phyloP scores from a whole-genome alignment of 495 filamentous ascomycete genomes.

The Lineolata rhizophorae region DNA sequence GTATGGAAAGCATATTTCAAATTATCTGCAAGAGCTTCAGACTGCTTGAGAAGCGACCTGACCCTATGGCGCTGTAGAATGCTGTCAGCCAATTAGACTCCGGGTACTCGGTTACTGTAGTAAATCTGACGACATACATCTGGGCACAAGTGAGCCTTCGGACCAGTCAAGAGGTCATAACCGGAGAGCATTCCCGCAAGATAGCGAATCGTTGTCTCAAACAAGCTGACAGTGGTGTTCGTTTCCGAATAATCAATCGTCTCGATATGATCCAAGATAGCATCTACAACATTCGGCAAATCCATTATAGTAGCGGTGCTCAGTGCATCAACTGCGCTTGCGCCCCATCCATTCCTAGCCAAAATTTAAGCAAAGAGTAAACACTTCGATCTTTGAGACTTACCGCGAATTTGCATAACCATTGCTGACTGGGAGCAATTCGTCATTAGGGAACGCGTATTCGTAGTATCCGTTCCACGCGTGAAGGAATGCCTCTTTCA shows the following conservation, averaged over 20 bases:
- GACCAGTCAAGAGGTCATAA: conserved; percentile 61
- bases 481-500: conserved; percentile 53
- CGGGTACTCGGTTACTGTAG: background rate
- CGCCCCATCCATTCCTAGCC: conserved; percentile 65
- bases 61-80: too few relatives aligned
- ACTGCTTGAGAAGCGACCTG: conserved; percentile 48
- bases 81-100: conserved; percentile 5
- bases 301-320: conserved; percentile 65
- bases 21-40: conserved; percentile 43
- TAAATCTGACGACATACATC: conserved; percentile 8
- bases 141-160: conserved; percentile 28
- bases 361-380: conserved; percentile 2
- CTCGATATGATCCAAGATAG: conserved; percentile 46
- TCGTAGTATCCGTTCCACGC: conserved; percentile 66
- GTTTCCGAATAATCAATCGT: conserved; percentile 41
- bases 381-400: conserved; percentile 5
- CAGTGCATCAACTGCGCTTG: conserved; percentile 62
- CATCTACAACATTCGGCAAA: conserved; percentile 38
- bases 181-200: conserved; percentile 60
- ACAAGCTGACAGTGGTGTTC: conserved; percentile 45
- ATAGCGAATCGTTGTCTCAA: conserved; percentile 84
- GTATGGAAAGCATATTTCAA: conserved; percentile 66
- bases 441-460: conserved; percentile 64
- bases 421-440: conserved; percentile 47
- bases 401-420: conserved; percentile 46